These are phyloP conservation scores for Mucor lusitanicus DNA, from an alignment of 371 early-diverging fungal species.

Conservation along the genomic window DNA sequence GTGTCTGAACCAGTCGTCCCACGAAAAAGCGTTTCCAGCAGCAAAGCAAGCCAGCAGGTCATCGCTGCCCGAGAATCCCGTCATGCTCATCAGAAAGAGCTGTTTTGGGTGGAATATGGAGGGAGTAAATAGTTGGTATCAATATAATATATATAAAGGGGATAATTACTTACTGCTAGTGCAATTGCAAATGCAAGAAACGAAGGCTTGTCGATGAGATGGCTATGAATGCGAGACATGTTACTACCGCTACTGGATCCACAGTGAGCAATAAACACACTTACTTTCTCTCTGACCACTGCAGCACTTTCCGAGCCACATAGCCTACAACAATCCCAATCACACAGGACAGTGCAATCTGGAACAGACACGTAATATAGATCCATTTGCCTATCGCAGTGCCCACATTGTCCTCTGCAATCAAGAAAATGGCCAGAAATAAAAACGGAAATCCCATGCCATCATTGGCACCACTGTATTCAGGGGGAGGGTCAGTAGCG, in stretches of 20 bases:
- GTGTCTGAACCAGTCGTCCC: constrained; percentile 89
- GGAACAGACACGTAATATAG: constrained; percentile 75
- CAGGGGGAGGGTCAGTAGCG: no score
- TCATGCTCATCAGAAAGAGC: constrained; percentile 80
- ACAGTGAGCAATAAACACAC: no score
- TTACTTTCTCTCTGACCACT: constrained; percentile 71
- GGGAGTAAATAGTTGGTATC: background rate
- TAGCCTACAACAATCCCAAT: constrained; percentile 85
- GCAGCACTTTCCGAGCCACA: constrained; percentile 70
- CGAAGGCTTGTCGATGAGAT: constrained; percentile 90
- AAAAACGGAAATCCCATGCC: constrained; percentile 90
- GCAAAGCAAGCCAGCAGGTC: constrained; percentile 91
- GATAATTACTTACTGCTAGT: constrained; percentile 66
- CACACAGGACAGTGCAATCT: constrained; percentile 71
- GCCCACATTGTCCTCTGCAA: constrained; percentile 57
- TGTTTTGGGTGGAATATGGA: constrained; percentile 9
- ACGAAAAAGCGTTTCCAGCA: constrained; percentile 89
- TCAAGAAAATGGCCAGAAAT: constrained; percentile 76
- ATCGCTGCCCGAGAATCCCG: constrained; percentile 82
- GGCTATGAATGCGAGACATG: constrained; percentile 28
- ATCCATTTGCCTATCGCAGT: constrained; percentile 80
- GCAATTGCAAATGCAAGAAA: constrained; percentile 91
- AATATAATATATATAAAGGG: background rate
- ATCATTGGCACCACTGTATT: constrained; percentile 77
- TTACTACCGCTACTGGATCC: no score